Percentiles rank a stretch among this genome's conserved stretches.
These are phyloP conservation scores for Talaromyces atroroseus DNA, from an alignment of 2,329 filamentous ascomycete genomes.

Conservation along the genomic window DNA sequence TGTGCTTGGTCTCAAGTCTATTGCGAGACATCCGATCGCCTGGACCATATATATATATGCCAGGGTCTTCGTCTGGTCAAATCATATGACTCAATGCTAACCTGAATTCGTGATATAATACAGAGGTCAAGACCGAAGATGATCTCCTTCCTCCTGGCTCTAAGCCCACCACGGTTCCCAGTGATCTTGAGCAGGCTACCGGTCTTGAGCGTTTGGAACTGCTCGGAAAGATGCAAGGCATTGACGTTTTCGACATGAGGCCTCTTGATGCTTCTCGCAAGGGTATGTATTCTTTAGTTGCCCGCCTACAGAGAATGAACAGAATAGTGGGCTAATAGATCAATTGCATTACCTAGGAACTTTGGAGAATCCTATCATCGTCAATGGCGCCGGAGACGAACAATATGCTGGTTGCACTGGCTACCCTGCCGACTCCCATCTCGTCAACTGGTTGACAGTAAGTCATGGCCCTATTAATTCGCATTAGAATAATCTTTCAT, in stretches of 20 bases:
- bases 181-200: constrained; percentile 91
- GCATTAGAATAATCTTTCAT: neutral
- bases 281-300: constrained; percentile 51
- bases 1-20: neutral
- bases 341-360: constrained; percentile 56
- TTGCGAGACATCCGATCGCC: neutral
- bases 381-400: constrained; percentile 90
- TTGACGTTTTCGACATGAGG: constrained; percentile 98
- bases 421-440: constrained; percentile 84
- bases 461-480: constrained; percentile 26
- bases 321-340: neutral
- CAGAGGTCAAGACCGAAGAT: constrained; percentile 76
- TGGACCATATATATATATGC: neutral
- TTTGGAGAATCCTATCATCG: constrained; percentile 79
- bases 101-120: constrained; percentile 11
- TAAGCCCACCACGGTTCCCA: constrained; percentile 74
- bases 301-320: neutral
- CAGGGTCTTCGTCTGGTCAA: neutral
- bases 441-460: constrained; percentile 85
- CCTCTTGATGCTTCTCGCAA: constrained; percentile 85
- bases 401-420: constrained; percentile 97
- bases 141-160: constrained; percentile 85
- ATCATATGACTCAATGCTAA: constrained; percentile 7
- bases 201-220: constrained; percentile 98
- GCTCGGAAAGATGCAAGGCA: constrained; percentile 97